Base-by-base conservation (phyloP, 441 rosid genomes). In the Gossypium gossypioides region DNA sequence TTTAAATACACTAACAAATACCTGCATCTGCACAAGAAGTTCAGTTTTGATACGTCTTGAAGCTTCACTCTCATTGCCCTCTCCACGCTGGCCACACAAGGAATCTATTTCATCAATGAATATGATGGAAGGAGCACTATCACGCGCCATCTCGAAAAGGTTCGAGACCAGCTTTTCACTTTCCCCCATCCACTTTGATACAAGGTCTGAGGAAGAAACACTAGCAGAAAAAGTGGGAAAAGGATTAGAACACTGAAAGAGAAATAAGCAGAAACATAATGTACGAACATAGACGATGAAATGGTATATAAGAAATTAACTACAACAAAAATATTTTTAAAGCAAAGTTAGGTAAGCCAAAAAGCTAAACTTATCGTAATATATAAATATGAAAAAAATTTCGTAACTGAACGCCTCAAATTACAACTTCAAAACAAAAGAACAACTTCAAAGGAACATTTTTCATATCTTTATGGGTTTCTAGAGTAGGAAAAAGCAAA, bases 1-100 rank as follows among this genome's bases (percentile, higher is more conserved):
- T 54, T 72, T 57, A 40, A 60, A 27, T 15, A 64, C 29, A 42
- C 13, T 63, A 59, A 57, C 1, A 71, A 52, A 72, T 80, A 95
- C 99, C 98, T 95, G 99, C 99, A 95, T 95, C 84, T 95, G 99
- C 77, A 95, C 99, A 60, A 95, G 98, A 77, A 95, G 98, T 82
- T 95, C 99, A 2, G 99, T 95, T 86, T 95, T 95, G 74, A 95
- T 95, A 73, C 99, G 97, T 81, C 99, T 89, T 56, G 99, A 95
- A 65, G 99, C 99, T 92, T 95, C 99, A 78, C 99, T 95, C 81
- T 95, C 99, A 51, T 95, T 95, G 76, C 99, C 97, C 80, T 95
- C 99, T 57, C 99, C 99, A 76, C 99, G 98, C 74, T 84, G 87
- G 63, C 99, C 99, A 44, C 99, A 92, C 74, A 95, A 81, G 77